Percentiles rank a stretch among this genome's conserved stretches.
phyloP scores from a whole-genome alignment of 805 yeast species.

The Ogataea nitratoaversa region DNA sequence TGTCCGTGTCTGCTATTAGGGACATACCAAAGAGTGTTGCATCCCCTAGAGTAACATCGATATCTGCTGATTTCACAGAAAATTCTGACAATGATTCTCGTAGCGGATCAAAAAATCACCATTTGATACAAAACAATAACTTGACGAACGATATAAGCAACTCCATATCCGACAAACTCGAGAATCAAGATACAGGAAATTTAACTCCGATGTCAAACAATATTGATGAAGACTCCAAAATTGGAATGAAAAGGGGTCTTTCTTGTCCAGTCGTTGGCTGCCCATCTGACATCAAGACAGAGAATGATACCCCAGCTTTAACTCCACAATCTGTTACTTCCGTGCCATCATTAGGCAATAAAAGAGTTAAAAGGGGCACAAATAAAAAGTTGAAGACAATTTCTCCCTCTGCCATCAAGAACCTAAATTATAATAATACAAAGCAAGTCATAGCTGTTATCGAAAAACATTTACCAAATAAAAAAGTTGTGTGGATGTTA shows the following conservation, averaged over 20 bases:
- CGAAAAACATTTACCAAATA: constrained; percentile 48
- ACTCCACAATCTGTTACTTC: constrained; percentile 1
- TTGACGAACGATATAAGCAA: not conserved
- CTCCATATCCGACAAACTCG: not conserved
- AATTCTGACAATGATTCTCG: constrained; percentile 2
- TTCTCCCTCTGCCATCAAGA: constrained; percentile 31
- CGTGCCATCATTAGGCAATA: constrained; percentile 7
- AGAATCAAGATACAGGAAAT: constrained; percentile 1
- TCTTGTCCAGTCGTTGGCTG: constrained; percentile 21
- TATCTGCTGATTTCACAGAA: constrained; percentile 22
- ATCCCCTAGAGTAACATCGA: constrained; percentile 24
- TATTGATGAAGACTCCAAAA: not conserved
- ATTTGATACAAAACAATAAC: not conserved
- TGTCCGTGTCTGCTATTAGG: constrained; percentile 29
- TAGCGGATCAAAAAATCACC: not conserved
- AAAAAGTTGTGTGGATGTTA: constrained; percentile 50
- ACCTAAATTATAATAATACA: constrained; percentile 37
- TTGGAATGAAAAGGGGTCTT: constrained; percentile 7
- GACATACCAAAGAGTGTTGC: constrained; percentile 15
- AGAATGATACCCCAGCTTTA: not conserved
- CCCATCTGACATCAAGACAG: constrained; percentile 4
- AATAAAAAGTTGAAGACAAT: constrained; percentile 24
- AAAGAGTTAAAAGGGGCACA: constrained; percentile 11
- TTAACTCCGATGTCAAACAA: constrained; percentile 16
- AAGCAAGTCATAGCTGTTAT: constrained; percentile 36